phyloP scores from a whole-genome alignment of 1,284 basidiomycete genomes.

The Trichosporon coremiiforme region DNA sequence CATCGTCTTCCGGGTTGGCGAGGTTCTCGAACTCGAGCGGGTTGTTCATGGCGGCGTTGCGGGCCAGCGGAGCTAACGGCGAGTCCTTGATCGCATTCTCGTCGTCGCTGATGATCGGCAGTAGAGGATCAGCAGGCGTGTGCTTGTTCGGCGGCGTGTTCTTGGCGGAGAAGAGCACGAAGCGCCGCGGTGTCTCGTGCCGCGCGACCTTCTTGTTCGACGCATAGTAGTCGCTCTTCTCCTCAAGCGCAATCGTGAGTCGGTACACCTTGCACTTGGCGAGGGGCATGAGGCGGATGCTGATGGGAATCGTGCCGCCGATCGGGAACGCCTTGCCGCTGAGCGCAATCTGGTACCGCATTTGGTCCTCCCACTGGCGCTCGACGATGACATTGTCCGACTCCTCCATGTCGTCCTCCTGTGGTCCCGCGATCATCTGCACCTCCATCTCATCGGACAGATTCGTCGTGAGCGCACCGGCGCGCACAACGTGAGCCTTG shows the following conservation, averaged over 20 bases:
- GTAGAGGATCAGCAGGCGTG: slow-evolving; percentile 55
- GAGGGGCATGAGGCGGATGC: slow-evolving; percentile 79
- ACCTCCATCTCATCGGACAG: slow-evolving; percentile 73
- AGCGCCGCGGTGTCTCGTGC: slow-evolving; percentile 70
- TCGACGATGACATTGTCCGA: slow-evolving; percentile 82
- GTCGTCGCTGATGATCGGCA: slow-evolving; percentile 61
- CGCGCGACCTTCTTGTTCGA: slow-evolving; percentile 71
- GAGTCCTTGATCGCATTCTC: slow-evolving; percentile 55
- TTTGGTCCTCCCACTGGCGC: slow-evolving; percentile 86
- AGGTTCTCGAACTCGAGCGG: slow-evolving; percentile 53
- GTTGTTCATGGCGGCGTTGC: slow-evolving; percentile 49
- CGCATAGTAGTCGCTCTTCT: slow-evolving; percentile 77
- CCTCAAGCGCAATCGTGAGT: slow-evolving; percentile 78
- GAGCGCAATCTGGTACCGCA: slow-evolving; percentile 75
- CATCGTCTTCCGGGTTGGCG: slow-evolving; percentile 55
- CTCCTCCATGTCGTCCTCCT: slow-evolving; percentile 76
- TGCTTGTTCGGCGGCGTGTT: slow-evolving; percentile 57
- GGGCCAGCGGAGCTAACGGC: slow-evolving; percentile 56
- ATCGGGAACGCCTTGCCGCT: slow-evolving; percentile 80
- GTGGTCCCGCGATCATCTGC: slow-evolving; percentile 72
- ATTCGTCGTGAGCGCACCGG: slow-evolving; percentile 77
- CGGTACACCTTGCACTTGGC: slow-evolving; percentile 81
- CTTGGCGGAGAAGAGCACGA: slow-evolving; percentile 70
- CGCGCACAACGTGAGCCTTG: slow-evolving; percentile 79
- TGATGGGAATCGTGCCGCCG: slow-evolving; percentile 78